Evolutionary conservation across 2,329 filamentous ascomycete genomes (phyloP).

Genomic region (Didymella sp.): DNA sequence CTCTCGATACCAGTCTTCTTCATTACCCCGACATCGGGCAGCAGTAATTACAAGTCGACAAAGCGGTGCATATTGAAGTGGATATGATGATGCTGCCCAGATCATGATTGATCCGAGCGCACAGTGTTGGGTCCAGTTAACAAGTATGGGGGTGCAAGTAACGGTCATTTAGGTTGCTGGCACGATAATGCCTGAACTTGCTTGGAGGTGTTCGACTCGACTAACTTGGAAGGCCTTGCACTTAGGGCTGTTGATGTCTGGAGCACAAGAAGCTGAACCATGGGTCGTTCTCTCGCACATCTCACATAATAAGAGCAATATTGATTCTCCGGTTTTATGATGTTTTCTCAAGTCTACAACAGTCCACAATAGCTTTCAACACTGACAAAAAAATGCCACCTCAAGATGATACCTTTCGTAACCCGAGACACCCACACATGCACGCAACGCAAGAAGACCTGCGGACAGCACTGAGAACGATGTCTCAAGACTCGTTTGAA

Average conservation of each 20-base stretch:
- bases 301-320: too few relatives aligned
- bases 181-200: not conserved
- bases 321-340: too few relatives aligned
- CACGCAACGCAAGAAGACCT: not conserved
- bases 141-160: not conserved
- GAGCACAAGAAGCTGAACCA: too few relatives aligned
- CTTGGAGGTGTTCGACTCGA: not conserved
- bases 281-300: too few relatives aligned
- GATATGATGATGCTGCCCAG: slow-evolving; percentile 24
- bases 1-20: not conserved
- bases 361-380: too few relatives aligned
- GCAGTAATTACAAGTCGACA: not conserved
- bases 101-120: slow-evolving; percentile 25
- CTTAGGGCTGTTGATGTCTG: too few relatives aligned
- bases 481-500: not conserved
- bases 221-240: not conserved
- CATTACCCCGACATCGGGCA: not conserved
- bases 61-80: slow-evolving; percentile 25
- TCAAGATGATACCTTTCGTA: too few relatives aligned
- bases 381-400: too few relatives aligned
- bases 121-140: slow-evolving; percentile 12
- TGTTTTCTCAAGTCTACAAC: too few relatives aligned
- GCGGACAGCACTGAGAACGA: not conserved
- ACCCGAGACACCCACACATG: not conserved
- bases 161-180: not conserved